Percentiles rank a stretch among this genome's conserved stretches.
Evolutionary conservation across 2,329 filamentous ascomycete genomes (phyloP).

Genomic region (Amauroascus niger): DNA sequence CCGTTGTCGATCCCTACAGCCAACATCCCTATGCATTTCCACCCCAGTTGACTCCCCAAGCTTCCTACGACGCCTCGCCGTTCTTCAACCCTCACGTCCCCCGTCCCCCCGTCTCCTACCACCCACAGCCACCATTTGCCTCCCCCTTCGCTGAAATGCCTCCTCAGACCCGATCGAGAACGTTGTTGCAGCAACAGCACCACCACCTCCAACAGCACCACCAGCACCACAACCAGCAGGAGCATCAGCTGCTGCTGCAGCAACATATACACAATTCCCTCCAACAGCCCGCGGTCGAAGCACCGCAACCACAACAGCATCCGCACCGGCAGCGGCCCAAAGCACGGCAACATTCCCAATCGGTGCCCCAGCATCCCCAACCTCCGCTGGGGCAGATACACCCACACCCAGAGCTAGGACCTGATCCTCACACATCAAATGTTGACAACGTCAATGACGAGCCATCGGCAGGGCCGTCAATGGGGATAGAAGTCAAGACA

Average conservation of each 20-base stretch:
- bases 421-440: slow-evolving; percentile 21
- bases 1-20: slow-evolving; percentile 25
- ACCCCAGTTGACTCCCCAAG: slow-evolving; percentile 29
- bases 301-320: slow-evolving; percentile 5
- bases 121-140: slow-evolving; percentile 24
- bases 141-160: slow-evolving; percentile 30
- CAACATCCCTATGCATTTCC: slow-evolving; percentile 24
- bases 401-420: slow-evolving; percentile 16
- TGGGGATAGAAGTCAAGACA: slow-evolving; percentile 69
- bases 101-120: slow-evolving; percentile 26
- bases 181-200: slow-evolving; percentile 20
- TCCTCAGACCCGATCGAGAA: slow-evolving; percentile 32
- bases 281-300: slow-evolving; percentile 4
- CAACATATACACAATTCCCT: slow-evolving; percentile 14
- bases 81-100: slow-evolving; percentile 36
- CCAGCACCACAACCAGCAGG: slow-evolving; percentile 18
- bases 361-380: slow-evolving; percentile 1
- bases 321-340: neutral
- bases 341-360: slow-evolving; percentile 3
- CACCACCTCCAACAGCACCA: slow-evolving; percentile 16
- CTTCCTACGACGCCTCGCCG: slow-evolving; percentile 40
- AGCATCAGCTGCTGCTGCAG: slow-evolving; percentile 15
- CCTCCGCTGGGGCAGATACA: neutral
- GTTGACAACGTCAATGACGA: neutral
- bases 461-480: slow-evolving; percentile 25